Percentiles rank a stretch among this genome's conserved stretches.
phyloP scores from a whole-genome alignment of 1,284 basidiomycete genomes.

The Trichosporon sp. region DNA sequence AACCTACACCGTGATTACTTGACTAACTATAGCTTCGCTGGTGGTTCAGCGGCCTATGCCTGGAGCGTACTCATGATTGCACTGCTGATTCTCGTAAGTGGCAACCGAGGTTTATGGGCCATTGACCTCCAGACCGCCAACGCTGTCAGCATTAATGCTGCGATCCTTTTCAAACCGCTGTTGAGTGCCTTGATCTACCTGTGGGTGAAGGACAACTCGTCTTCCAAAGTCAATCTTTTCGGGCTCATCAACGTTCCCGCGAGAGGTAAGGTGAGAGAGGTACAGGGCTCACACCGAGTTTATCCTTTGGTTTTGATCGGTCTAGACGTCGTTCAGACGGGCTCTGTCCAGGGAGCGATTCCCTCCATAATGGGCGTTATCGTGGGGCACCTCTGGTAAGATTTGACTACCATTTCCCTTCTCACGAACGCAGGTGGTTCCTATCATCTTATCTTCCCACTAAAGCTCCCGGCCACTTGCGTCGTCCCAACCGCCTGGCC shows the following conservation, averaged over 20 bases:
- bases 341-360: conserved; percentile 31
- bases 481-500: conserved; percentile 37
- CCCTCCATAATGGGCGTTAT: conserved; percentile 40
- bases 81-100: conserved; percentile 27
- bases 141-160: conserved; percentile 22
- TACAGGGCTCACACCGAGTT: conserved; percentile 23
- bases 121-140: conserved; percentile 31
- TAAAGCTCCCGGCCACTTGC: conserved; percentile 35
- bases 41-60: conserved; percentile 31
- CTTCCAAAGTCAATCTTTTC: conserved; percentile 44
- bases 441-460: conserved; percentile 41
- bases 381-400: conserved; percentile 45
- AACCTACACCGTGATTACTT: conserved; percentile 5
- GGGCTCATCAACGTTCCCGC: conserved; percentile 45
- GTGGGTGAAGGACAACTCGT: conserved; percentile 45
- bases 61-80: conserved; percentile 43
- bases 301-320: conserved; percentile 42
- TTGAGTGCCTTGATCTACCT: conserved; percentile 46
- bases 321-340: conserved; percentile 41
- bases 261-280: conserved; percentile 32
- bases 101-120: neutral
- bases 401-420: neutral
- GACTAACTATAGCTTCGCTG: neutral
- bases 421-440: conserved; percentile 42
- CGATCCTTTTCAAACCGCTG: conserved; percentile 44